Evolutionary conservation across 2,329 filamentous ascomycete genomes (phyloP), one percentile per base, ranked within the genome.

Genomic region (Fusarium algeriense): DNA sequence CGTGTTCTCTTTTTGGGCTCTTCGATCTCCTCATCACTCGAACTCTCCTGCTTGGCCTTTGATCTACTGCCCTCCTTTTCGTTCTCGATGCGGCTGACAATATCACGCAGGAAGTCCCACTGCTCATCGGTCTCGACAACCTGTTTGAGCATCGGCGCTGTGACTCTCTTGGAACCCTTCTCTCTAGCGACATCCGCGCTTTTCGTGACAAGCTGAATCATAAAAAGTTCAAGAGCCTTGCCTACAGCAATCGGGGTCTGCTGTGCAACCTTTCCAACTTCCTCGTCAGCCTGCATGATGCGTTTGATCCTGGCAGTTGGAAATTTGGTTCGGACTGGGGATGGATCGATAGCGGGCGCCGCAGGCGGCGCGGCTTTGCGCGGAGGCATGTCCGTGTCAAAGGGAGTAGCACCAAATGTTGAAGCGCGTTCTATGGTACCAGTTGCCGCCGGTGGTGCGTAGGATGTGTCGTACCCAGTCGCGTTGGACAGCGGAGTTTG

Each of bases 281-380:
- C 96, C 79, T 99, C 96, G 78, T 99, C 96, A 14, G 95, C 95
- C 83, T 99, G 96, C 96, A 99, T 98, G 77, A 99, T 98, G 55
- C 96, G 91, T 86, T 99, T 99, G 85, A 99, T 99, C 69, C 96
- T 89, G 17, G 96, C 96, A 35, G 97, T 97, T 3, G 96, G 96
- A 78, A 99, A 99, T 78, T 98, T 98, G 37, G 95, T 98, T 81
- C 90, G 93, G 75, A 99, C 94, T 45, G 94, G 87, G 81, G 83
- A 97, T 83, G 81, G 88, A 80, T 83, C 90, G 75, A 89, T 82
- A 45, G 80, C 79, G 34, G 81, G 79, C 59, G 82, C 78, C 64
- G 74, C 78, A 44, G 77, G 81, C 43, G 77, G 80, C 71, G 76
- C 80, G 41, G 76, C 76, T 70, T 77, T 77, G 70, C 77, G 75